Evolutionary conservation across 164 flowering plant species (phyloP), one percentile per base, ranked within the genome.

Genomic region (Magnolia kwangsiensis): DNA sequence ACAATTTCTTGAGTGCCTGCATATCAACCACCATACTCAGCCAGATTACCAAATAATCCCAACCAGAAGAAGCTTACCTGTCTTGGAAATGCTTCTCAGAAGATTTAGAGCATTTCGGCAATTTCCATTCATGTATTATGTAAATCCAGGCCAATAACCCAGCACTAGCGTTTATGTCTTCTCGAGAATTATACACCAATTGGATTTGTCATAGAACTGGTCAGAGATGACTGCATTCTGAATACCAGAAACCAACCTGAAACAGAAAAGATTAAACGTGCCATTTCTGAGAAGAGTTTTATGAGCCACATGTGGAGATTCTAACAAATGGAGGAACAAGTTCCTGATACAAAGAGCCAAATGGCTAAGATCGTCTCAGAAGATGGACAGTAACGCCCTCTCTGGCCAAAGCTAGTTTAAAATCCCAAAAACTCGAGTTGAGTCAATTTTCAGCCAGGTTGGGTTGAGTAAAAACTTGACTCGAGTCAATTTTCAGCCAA

Each of bases 181-280:
- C 87, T 89, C 79, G 65, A 95, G 99, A 75, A 93, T 78, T 23
- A 95, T 85, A 76, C 99, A 95, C 99, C 99, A 95, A 77, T 95
- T 95, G 64, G 99, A 95, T 82, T 95, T 95, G 89, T 95, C 99
- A 76, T 78, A 95, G 83, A 93, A 95, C 13, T 80, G 89, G 80
- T 95, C 96, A 67, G 89, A 84, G 13, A 95, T 78, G 63, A 85
- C 82, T 3, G 91, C 92, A 86, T 88, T 88, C 69, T 83, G 81
- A 76, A 92, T 82, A 18, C 86, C 93, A 76, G 88, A 84, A 13
- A 83, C 90, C 67, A 95, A 86, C 86, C 98, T 95, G 93, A 84
- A 86, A 71, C 75, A 27, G 23, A 55, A 29, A 23, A 72, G 51
- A 24, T 21, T 19, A 72, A 29, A 16, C 16, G 18, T 18, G 74